Base-by-base conservation (phyloP, 441 rosid species). In the Iberis amara region DNA sequence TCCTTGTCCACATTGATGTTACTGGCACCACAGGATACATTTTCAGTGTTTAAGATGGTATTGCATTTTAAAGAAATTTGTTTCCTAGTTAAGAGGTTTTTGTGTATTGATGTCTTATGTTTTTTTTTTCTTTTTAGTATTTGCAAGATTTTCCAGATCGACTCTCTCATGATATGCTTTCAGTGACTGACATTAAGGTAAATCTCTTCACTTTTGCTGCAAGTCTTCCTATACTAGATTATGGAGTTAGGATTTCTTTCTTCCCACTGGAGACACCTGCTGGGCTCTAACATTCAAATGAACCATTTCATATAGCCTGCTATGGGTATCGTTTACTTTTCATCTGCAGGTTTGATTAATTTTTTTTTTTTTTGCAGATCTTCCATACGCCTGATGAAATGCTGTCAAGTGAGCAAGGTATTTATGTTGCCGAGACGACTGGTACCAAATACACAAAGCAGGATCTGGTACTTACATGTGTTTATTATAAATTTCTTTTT, bases 341-440 rank as follows among this genome's bases (percentile, higher is more conserved):
- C 52, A 27, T 48, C 8, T 14, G 28, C 18, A 61, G 15, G 38
- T 39, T 41, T 41, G 55, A 41, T 57, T 41, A 47, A 48, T 44
- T 7, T 31, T 31, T 31, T 31, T 31, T 7, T 31, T 2, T 1
- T 7, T 0, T 31, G 8, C 57, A 94, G 97, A 79, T 94, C 68
- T 94, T 84, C 47, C 77, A 47, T 46, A 89, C 97, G 41, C 95
- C 97, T 54, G 95, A 85, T 62, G 96, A 97, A 57, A 77, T 80
- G 74, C 96, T 94, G 61, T 85, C 86, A 40, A 87, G 73, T 61
- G 97, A 87, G 73, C 86, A 67, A 79, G 99, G 96, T 57, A 71
- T 94, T 39, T 94, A 94, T 77, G 77, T 94, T 73, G 85, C 97
- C 33, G 94, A 89, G 55, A 72, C 87, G 50, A 67, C 83, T 68